Base-by-base conservation (phyloP, 352 stramenopile genomes). In the Pythium phragmiticola region DNA sequence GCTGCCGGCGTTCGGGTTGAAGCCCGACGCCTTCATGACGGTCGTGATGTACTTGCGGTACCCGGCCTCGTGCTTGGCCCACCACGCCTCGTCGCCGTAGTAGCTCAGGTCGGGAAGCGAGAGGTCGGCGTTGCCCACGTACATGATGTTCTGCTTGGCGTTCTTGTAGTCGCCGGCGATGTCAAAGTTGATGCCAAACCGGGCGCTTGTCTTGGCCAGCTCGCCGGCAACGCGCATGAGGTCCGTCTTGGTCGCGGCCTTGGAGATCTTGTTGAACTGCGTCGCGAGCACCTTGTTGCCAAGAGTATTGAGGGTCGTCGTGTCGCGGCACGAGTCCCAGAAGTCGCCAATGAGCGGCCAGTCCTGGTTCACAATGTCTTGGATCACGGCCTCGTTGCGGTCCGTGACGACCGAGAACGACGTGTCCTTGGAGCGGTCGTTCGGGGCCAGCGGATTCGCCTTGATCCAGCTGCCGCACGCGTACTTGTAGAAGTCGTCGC, bases 51-150 rank as follows among this genome's bases (percentile, higher is more conserved):
- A 85, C 36, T 55, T 30, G 41, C 68, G 65, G 58, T 75, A 70
- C 17, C 71, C 65, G n/a, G 63, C 66, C 56, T 85, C 76, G 19
- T 82, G 50, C 33, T 63, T 33, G 16, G 65, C 34, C 16, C 77
- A 76, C 13, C 72, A 69, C 19, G 67, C 49, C 4, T 63, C 56
- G 60, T 98, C 82, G 59, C 92, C 87, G 57, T 98, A 94, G 69
- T 97, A 97, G 69, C 94, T 92, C 23, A 84, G 68, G 64, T 97
- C 85, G 0, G 88, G 80, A 11, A 98, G 73, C 34, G 73, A 82
- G 42, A 98, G 76, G 6, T 94, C 74, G 12, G 67, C 76, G 60
- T 94, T 77, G 34, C 64, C 74, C 4, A 98, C 64, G 70, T 95
- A 87, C 4, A 89, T 69, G 17, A 95, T 70, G 55, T 88, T 91